These are phyloP conservation scores for Lachancea fermentati DNA, from an alignment of 805 yeast species.

Conservation along the genomic window DNA sequence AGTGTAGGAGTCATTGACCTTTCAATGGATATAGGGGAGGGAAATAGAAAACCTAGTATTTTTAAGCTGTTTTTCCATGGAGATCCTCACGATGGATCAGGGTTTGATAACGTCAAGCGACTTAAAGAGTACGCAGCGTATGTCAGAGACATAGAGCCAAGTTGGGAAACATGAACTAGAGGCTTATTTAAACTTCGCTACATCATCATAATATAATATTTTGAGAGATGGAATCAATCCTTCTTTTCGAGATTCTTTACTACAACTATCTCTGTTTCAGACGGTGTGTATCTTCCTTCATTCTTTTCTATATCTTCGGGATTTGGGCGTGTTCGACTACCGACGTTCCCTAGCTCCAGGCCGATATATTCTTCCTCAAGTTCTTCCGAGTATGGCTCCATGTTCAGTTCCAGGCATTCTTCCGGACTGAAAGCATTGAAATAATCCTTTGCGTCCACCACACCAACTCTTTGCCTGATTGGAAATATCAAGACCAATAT, in stretches of 20 bases:
- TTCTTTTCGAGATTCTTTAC: background rate
- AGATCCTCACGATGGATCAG: conserved; percentile 20
- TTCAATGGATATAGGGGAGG: conserved; percentile 32
- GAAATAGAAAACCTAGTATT: conserved; percentile 28
- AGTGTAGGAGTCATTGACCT: conserved; percentile 62
- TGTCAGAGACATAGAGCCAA: conserved; percentile 33
- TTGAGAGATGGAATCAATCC: too few species aligned
- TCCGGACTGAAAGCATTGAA: conserved; percentile 7
- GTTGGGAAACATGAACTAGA: conserved; percentile 23
- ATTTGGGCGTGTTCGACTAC: background rate
- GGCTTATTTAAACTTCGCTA: background rate
- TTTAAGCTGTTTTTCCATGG: conserved; percentile 41
- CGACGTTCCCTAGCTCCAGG: conserved; percentile 2
- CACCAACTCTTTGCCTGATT: conserved; percentile 5
- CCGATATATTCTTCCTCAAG: conserved; percentile 4
- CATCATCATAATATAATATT: too few species aligned
- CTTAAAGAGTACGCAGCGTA: conserved; percentile 24
- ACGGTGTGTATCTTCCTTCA: background rate
- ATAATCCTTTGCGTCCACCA: conserved; percentile 5
- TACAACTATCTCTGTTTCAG: background rate
- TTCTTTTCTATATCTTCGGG: background rate
- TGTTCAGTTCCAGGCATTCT: conserved; percentile 3
- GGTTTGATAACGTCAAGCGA: conserved; percentile 14
- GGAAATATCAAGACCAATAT: conserved; percentile 7
- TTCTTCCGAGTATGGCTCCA: conserved; percentile 5